Base-by-base conservation (phyloP, 352 stramenopile species). In the Albugo laibachii region DNA sequence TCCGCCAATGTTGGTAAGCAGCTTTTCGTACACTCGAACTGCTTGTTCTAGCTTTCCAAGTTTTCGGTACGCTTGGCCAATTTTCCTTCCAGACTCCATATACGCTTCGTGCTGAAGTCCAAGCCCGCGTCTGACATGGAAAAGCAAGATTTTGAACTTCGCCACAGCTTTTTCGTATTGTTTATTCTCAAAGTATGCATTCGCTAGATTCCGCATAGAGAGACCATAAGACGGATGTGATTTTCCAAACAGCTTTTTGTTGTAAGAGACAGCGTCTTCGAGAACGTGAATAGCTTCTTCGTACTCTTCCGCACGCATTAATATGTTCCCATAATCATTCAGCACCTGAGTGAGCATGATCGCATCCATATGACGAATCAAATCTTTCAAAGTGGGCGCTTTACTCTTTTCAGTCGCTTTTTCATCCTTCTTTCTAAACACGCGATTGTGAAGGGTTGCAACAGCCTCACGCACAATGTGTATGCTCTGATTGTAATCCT, bases 151-250 rank as follows among this genome's bases (percentile, higher is more conserved):
- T 54, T 76, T 80, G 58, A 84, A 91, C 44, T 61, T 80, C 14
- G 49, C 46, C 27, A 86, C 72, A 3, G 74, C 78, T 36, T 72
- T 56, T n/a, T 66, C 54, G 61, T 70, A 80, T 50, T 86, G 46
- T 27, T 86, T 65, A 48, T 86, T 75, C 18, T 64, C 70, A 55
- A 87, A 69, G 24, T 85, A 79, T 0, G 77, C 78, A n/a, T 91
- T 75, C 1, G 68, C 78, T 37, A 91, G 64, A 47, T 69, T 85
- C 24, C 73, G 68, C 24, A 86, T 62, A 13, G 72, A 74, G 11
- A 91, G 56, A 1, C 75, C 75, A 1, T 83, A 66, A 36, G 74
- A 84, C 52, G 78, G 78, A 43, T 91, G 78, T 52, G 70, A 86
- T 39, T 80, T 61, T 2, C 73, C 78, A 46, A 81, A 86, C 40